phyloP scores from a whole-genome alignment of 2,329 filamentous ascomycete genomes.

The Fusarium luffae region DNA sequence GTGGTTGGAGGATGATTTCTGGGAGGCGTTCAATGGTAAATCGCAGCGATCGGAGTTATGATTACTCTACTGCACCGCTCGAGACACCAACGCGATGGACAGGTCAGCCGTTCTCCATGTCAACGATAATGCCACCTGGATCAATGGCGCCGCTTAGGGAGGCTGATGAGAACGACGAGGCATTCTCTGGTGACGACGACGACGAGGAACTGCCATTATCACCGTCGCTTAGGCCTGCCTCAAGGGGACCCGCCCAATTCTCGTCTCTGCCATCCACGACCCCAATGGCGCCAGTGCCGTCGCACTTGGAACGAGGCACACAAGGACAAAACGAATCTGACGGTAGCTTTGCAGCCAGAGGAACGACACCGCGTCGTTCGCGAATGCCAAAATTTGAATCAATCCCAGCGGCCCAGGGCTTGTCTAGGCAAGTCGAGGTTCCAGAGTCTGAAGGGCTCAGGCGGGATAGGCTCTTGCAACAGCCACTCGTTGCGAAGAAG shows the following conservation, averaged over 20 bases:
- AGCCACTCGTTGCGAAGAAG: conserved; percentile 15
- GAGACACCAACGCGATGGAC: conserved; percentile 62
- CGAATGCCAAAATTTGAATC: conserved; percentile 15
- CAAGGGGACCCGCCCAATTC: conserved; percentile 36
- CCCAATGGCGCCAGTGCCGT: conserved; percentile 56
- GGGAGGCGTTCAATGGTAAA: conserved; percentile 40
- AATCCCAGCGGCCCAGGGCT: background rate
- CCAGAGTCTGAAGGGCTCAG: conserved; percentile 2
- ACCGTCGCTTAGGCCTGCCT: conserved; percentile 36
- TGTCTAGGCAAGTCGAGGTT: conserved; percentile 1
- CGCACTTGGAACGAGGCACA: conserved; percentile 55
- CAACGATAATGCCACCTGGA: conserved; percentile 45
- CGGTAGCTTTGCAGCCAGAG: background rate
- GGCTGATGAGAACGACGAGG: conserved; percentile 45
- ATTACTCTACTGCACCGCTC: conserved; percentile 40
- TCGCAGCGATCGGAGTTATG: conserved; percentile 37
- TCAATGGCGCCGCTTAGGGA: conserved; percentile 50
- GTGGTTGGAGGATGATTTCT: conserved; percentile 44
- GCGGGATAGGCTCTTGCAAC: conserved; percentile 1
- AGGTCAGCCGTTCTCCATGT: conserved; percentile 53
- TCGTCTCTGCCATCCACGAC: conserved; percentile 54
- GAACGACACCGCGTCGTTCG: conserved; percentile 1
- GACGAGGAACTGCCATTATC: conserved; percentile 37
- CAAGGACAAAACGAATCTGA: conserved; percentile 36
- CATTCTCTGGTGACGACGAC: conserved; percentile 44